Base-by-base conservation (phyloP, 305 asterid species). In the Rubia peregrina region DNA sequence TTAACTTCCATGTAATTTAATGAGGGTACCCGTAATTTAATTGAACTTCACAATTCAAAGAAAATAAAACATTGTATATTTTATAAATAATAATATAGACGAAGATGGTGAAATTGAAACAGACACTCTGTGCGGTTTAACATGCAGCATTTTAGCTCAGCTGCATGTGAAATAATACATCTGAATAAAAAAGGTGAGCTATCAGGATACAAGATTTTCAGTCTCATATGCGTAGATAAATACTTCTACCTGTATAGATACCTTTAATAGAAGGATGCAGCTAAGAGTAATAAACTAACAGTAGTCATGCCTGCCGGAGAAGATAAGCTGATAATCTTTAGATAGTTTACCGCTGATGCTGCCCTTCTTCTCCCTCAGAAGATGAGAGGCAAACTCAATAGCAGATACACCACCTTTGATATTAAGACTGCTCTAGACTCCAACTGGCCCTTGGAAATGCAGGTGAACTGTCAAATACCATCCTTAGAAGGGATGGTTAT, bases 401-500 rank as follows among this genome's bases (percentile, higher is more conserved):
- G 63, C 62, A 57, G 62, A 51, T 16, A 51, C 62, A 57, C 36
- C 78, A 72, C 69, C 75, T 68, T 71, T 41, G 60, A 71, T 53
- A 63, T 19, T 68, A 75, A 79, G 65, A 64, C 66, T 44, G 49
- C 57, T 48, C 42, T 7, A 75, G 73, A 73, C 75, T 75, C 80
- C 79, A 79, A 71, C 16, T 68, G 69, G 78, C 83, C 83, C 81
- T 72, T 73, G 74, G 71, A 75, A 79, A 75, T 62, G 75, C 65
- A 72, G 75, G 69, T 22, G 73, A 69, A 72, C 67, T 46, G 59
- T 75, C 75, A 79, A 75, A 30, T 51, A 70, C 12, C 57, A 70
- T 73, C 77, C 72, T 68, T 48, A 71, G 40, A 68, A 71, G 51
- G 76, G 69, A 43, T 64, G 65, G 63, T 24, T 40, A 65, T 73